Base-by-base conservation (phyloP, 331 rosid genomes). In the Cydonia oblonga region DNA sequence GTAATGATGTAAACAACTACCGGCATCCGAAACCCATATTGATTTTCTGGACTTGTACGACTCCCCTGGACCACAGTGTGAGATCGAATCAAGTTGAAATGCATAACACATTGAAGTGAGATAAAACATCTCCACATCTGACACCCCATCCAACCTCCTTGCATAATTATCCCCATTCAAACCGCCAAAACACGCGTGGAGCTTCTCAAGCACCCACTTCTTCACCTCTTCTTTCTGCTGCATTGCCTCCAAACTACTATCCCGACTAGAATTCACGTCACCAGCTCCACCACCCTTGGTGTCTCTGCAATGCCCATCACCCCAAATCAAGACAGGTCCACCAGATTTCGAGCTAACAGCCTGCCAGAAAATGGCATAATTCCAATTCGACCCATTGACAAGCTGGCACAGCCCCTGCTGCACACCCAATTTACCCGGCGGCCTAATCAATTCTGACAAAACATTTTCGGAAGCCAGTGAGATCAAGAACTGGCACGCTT, bases 321-420 rank as follows among this genome's bases (percentile, higher is more conserved):
- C 96, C 89, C 90, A 90, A 64, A 78, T 72, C 79, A 93, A 78
- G 59, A 88, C 86, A 71, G 85, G 80, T 18, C 86, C 88, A 26
- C 97, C 96, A 7, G 96, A 89, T 73, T 90, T 93, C 85, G 81
- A 81, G 69, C 81, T 84, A 15, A 77, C 91, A 72, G 82, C 87
- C 81, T 80, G 91, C 98, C 98, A 93, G 80, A 87, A 90, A 75
- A 93, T 72, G 16, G 84, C 91, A n/a, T 93, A 93, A 23, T 85
- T 86, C 93, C 97, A 93, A 35, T 35, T 35, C 42, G 96, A 87
- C 19, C 76, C 86, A 58, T 87, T 86, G 64, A 89, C 86, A 74
- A 93, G 72, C 70, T 90, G 92, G 69, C 77, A 78, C 38, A 93
- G 66, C 68, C 88, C 85, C 62, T 81, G 85, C 59, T 79, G 96